phyloP scores from a whole-genome alignment of 2,329 filamentous ascomycete species.

The Lasiodiplodia gonubiensis region DNA sequence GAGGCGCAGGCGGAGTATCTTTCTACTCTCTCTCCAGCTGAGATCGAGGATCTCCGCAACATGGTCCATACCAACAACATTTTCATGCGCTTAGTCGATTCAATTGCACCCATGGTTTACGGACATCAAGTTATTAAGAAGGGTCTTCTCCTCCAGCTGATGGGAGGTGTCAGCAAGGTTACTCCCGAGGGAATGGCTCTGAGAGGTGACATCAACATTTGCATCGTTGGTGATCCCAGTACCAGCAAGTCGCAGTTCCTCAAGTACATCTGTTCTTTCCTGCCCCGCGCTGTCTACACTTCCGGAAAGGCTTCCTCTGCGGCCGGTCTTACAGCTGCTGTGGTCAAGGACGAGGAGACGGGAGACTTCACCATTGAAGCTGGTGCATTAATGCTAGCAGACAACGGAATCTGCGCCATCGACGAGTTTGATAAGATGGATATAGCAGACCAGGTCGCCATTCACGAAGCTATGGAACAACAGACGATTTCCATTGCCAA shows the following conservation, averaged over 20 bases:
- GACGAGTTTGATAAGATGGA: slow-evolving; percentile 99
- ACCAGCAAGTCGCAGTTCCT: slow-evolving; percentile 98
- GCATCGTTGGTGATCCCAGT: slow-evolving; percentile 94
- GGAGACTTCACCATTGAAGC: slow-evolving; percentile 99
- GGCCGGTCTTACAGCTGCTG: slow-evolving; percentile 94
- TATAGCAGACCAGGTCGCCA: slow-evolving; percentile 93
- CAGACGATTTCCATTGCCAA: slow-evolving; percentile 99
- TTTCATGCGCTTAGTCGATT: slow-evolving; percentile 89
- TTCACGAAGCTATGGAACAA: slow-evolving; percentile 99
- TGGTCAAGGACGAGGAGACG: slow-evolving; percentile 97
- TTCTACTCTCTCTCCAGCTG: slow-evolving; percentile 79
- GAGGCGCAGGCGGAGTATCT: slow-evolving; percentile 87
- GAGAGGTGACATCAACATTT: slow-evolving; percentile 97
- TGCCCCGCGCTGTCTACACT: slow-evolving; percentile 96
- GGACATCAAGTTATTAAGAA: slow-evolving; percentile 98
- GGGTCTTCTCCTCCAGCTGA: slow-evolving; percentile 87
- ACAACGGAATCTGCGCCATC: slow-evolving; percentile 97
- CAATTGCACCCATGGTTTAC: slow-evolving; percentile 94
- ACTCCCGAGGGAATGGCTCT: slow-evolving; percentile 95
- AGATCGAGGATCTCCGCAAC: slow-evolving; percentile 87
- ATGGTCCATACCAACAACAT: slow-evolving; percentile 98
- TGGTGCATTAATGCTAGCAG: slow-evolving; percentile 93
- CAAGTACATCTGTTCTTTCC: slow-evolving; percentile 96
- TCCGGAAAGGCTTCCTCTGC: slow-evolving; percentile 97
- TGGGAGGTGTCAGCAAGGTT: slow-evolving; percentile 92